These are phyloP conservation scores for Ricinus communis DNA, from an alignment of 345 rosid genomes.

Conservation along the genomic window DNA sequence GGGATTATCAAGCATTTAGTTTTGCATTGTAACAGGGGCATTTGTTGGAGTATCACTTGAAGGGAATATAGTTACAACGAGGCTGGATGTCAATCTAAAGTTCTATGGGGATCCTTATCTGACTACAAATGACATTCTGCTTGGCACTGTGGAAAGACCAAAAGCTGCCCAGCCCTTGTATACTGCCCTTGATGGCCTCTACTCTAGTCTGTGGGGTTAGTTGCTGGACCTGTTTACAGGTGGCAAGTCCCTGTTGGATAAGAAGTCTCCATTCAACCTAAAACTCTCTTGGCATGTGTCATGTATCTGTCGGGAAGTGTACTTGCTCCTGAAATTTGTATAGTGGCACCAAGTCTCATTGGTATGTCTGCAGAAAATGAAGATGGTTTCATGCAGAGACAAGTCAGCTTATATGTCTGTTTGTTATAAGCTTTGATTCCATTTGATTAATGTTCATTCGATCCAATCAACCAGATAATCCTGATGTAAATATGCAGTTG, in stretches of 20 bases:
- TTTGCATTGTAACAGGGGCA: slow-evolving; percentile 57
- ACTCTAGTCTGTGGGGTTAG: slow-evolving; percentile 31
- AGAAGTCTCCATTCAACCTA: neutral
- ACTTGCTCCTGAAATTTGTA: neutral
- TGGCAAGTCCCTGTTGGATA: neutral
- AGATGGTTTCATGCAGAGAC: neutral
- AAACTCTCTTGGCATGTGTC: neutral
- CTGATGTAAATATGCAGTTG: neutral
- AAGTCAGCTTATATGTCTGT: neutral
- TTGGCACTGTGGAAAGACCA: slow-evolving; percentile 78
- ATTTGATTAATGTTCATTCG: neutral
- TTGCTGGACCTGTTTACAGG: neutral
- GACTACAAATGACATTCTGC: slow-evolving; percentile 71
- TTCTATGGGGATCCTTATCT: slow-evolving; percentile 96
- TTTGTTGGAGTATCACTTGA: slow-evolving; percentile 93
- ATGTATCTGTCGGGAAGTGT: neutral
- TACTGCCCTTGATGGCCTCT: slow-evolving; percentile 62
- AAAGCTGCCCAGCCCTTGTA: slow-evolving; percentile 91
- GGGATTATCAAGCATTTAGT: slow-evolving; percentile 1
- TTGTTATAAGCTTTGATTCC: neutral
- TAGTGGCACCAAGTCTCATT: neutral
- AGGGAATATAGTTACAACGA: slow-evolving; percentile 80
- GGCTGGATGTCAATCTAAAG: slow-evolving; percentile 76
- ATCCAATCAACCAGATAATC: neutral
- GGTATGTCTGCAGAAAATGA: neutral